phyloP scores from a whole-genome alignment of 2,329 filamentous ascomycete species.

The Aspergillus ochraceus region DNA sequence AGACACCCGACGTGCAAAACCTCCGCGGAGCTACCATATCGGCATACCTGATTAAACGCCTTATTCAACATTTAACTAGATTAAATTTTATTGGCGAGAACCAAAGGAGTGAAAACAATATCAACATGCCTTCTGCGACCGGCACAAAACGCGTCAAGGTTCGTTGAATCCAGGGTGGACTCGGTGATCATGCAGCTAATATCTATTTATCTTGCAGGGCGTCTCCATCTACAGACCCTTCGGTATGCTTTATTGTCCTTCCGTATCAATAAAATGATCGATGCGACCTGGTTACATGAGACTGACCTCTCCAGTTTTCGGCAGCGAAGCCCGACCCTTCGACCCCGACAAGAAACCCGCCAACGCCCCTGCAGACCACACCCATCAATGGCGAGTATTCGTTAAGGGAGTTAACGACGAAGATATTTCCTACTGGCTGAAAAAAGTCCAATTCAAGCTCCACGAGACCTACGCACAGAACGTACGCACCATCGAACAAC shows the following conservation, averaged over 20 bases:
- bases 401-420: conserved; percentile 86
- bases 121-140: conserved; percentile 53
- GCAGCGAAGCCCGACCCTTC: conserved; percentile 76
- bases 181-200: conserved; percentile 10
- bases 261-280: not conserved
- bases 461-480: conserved; percentile 96
- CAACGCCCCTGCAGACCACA: conserved; percentile 82
- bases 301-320: conserved; percentile 59
- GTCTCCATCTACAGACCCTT: conserved; percentile 51
- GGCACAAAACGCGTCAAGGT: conserved; percentile 56
- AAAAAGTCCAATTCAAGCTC: conserved; percentile 96
- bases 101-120: not conserved
- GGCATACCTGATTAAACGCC: no score
- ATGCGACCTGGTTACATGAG: not conserved
- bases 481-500: conserved; percentile 77
- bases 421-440: conserved; percentile 92
- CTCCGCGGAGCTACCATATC: not conserved
- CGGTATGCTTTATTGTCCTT: conserved; percentile 30
- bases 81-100: not conserved
- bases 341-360: conserved; percentile 74
- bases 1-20: not conserved
- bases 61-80: not conserved
- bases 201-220: conserved; percentile 33
- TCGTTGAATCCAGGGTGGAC: conserved; percentile 16
- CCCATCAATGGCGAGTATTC: conserved; percentile 94